Evolutionary conservation across 495 filamentous ascomycete species (phyloP).

Genomic region (Melanomma pulvis-pyrius): DNA sequence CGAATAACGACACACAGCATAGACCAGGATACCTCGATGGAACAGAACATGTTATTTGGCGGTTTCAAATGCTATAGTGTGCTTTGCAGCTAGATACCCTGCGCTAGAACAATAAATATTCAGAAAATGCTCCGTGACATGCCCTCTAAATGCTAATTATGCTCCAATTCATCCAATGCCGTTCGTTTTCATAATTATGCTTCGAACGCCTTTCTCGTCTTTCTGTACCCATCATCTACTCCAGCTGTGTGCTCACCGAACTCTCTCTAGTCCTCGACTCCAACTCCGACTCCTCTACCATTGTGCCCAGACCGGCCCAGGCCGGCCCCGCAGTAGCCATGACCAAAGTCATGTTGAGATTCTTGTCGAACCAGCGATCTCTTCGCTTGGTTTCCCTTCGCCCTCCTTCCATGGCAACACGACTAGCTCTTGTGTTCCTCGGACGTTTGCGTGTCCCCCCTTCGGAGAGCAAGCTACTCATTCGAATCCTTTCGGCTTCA

Average conservation of each 20-base stretch:
- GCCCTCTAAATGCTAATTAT: neutral
- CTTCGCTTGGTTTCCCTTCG: constrained; percentile 68
- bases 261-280: constrained; percentile 21
- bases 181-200: neutral
- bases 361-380: constrained; percentile 77
- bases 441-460: constrained; percentile 62
- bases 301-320: constrained; percentile 53
- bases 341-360: constrained; percentile 64
- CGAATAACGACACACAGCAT: too few relatives aligned
- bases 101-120: neutral
- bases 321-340: constrained; percentile 66
- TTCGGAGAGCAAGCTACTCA: constrained; percentile 64
- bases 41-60: neutral
- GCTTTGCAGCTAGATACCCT: constrained; percentile 7
- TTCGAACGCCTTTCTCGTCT: neutral
- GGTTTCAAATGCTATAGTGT: neutral
- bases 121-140: neutral
- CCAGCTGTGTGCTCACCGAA: constrained; percentile 16
- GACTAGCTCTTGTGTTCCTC: constrained; percentile 76
- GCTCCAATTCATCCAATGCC: neutral
- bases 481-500: constrained; percentile 63
- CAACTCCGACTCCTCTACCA: constrained; percentile 3
- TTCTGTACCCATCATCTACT: neutral
- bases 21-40: too few relatives aligned
- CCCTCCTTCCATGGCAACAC: constrained; percentile 82